A percentile compares a stretch with the other conserved stretches of the same genome.
phyloP scores from a whole-genome alignment of 495 filamentous ascomycete genomes.

The Tuber umbilicatum region DNA sequence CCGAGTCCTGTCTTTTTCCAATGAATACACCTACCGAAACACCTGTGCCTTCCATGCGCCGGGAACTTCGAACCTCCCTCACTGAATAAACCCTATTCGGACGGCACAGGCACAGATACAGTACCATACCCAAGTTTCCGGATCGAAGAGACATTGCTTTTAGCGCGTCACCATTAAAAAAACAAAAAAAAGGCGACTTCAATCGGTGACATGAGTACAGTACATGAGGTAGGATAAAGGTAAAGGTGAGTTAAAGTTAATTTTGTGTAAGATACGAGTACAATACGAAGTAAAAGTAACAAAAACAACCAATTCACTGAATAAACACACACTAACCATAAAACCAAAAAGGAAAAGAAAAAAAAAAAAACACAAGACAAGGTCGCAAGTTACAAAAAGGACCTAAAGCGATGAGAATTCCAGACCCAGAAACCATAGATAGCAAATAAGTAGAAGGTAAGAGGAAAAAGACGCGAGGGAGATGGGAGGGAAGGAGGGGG shows the following conservation, averaged over 20 bases:
- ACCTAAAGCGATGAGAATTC: neutral
- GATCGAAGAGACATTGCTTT: neutral
- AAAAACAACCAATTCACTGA: neutral
- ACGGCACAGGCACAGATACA: neutral
- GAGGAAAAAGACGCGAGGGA: neutral
- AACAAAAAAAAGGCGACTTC: neutral
- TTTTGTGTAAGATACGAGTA: conserved; percentile 4
- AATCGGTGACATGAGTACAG: neutral
- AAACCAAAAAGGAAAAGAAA: neutral
- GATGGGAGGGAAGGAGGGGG: neutral
- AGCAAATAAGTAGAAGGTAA: neutral
- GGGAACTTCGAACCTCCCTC: too few species aligned
- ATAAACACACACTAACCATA: neutral
- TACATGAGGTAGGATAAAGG: neutral
- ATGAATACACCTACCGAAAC: too few species aligned
- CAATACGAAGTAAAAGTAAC: neutral
- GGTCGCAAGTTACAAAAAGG: neutral
- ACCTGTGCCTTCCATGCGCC: too few species aligned
- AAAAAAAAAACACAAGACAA: neutral
- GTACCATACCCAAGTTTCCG: neutral
- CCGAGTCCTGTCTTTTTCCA: too few species aligned
- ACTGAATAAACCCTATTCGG: neutral
- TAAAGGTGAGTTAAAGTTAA: neutral
- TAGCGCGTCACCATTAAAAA: neutral
- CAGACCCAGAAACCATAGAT: neutral